These are phyloP conservation scores for Colletotrichum neosansevieriae DNA, from an alignment of 2,329 filamentous ascomycete species.

Conservation along the genomic window DNA sequence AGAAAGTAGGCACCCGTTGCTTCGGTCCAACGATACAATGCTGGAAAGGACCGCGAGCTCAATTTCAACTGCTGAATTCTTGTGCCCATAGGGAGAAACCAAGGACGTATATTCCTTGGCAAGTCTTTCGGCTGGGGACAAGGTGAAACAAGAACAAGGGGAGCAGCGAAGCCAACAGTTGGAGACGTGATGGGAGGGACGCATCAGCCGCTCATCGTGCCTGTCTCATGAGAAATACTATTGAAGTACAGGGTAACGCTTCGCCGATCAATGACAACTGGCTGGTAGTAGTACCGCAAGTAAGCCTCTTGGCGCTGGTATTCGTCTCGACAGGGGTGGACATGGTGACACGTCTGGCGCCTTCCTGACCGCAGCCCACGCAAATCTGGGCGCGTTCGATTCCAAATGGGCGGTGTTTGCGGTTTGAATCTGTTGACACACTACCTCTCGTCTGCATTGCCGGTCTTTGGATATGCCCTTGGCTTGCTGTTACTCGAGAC, in stretches of 20 bases:
- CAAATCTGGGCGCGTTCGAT: not conserved
- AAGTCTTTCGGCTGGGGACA: not conserved
- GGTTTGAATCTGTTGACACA: not conserved
- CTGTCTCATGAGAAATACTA: constrained; percentile 18
- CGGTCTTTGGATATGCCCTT: not conserved
- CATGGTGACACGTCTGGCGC: too few relatives aligned
- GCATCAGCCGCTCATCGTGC: constrained; percentile 11
- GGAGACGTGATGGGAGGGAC: not conserved
- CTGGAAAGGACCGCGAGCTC: constrained; percentile 17
- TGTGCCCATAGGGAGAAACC: not conserved
- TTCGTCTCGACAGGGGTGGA: too few relatives aligned
- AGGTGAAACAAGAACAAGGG: constrained; percentile 12
- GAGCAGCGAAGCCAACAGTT: not conserved
- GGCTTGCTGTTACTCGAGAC: constrained; percentile 2
- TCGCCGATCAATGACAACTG: constrained; percentile 22
- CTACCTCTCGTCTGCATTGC: not conserved
- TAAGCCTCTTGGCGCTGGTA: too few relatives aligned
- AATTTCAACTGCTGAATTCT: constrained; percentile 8
- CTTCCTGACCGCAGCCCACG: too few relatives aligned
- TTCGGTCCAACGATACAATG: constrained; percentile 22
- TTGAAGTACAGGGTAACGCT: constrained; percentile 25
- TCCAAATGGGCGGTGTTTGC: constrained; percentile 3
- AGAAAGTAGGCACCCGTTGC: constrained; percentile 13
- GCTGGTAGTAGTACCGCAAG: constrained; percentile 8
- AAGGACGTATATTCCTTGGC: not conserved